These are phyloP conservation scores for Amanita exitialis DNA, from an alignment of 768 basidiomycete species.

Conservation along the genomic window DNA sequence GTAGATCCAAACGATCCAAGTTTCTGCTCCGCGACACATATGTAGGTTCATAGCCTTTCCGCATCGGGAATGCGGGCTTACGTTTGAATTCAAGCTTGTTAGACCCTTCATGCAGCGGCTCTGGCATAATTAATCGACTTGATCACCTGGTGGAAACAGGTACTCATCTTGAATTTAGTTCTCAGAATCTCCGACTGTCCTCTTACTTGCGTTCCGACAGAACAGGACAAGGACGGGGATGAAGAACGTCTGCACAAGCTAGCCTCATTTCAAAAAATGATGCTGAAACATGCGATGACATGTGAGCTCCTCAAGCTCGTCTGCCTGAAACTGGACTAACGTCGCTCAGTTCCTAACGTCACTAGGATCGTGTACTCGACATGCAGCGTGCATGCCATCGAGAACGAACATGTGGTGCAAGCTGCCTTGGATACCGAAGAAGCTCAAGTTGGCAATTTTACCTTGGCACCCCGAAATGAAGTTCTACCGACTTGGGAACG, in stretches of 20 bases:
- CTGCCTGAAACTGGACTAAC: constrained; percentile 4
- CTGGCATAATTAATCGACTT: constrained; percentile 84
- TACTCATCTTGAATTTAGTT: constrained; percentile 18
- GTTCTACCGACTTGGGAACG: constrained; percentile 80
- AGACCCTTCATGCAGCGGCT: constrained; percentile 95
- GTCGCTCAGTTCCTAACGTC: constrained; percentile 57
- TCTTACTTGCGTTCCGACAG: constrained; percentile 19
- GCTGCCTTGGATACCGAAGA: constrained; percentile 65
- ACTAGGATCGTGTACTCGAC: constrained; percentile 91
- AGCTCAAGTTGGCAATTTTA: constrained; percentile 49
- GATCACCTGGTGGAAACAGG: constrained; percentile 77
- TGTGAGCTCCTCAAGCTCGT: constrained; percentile 38
- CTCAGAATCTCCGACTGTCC: constrained; percentile 1
- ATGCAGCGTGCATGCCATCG: constrained; percentile 86
- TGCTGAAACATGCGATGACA: constrained; percentile 93
- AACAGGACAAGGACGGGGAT: constrained; percentile 47
- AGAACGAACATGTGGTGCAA: constrained; percentile 89
- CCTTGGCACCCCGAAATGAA: constrained; percentile 51
- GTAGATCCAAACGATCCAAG: constrained; percentile 57
- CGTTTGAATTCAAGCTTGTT: constrained; percentile 46
- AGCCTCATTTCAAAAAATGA: constrained; percentile 78
- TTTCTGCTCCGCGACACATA: constrained; percentile 69
- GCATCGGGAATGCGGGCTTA: not conserved
- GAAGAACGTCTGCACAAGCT: constrained; percentile 75
- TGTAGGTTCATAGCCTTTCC: constrained; percentile 40